Conservation (phyloP, 192 early-diverging fungal species). For the Coemansia sp. region DNA sequence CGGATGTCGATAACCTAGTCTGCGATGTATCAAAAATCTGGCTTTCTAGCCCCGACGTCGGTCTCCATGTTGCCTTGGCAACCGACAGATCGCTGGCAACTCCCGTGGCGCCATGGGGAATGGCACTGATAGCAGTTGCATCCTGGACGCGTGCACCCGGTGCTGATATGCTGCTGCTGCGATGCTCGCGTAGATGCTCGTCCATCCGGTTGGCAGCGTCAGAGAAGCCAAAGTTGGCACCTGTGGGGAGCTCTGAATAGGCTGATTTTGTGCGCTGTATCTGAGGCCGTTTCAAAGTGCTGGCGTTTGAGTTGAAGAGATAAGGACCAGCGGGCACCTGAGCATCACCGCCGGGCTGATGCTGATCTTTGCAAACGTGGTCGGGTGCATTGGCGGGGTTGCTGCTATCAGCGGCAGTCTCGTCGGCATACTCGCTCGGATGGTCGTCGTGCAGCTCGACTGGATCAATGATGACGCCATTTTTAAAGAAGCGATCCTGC, state of each 20-base stretch:
- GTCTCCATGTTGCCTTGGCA: conserved; percentile 12
- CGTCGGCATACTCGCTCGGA: background rate
- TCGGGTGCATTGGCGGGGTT: background rate
- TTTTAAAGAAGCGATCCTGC: conserved; percentile 45
- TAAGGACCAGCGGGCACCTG: background rate
- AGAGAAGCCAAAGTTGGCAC: no score
- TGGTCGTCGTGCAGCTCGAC: background rate
- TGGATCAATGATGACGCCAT: conserved; percentile 17
- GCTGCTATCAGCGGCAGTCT: background rate
- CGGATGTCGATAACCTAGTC: no score
- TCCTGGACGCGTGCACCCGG: background rate
- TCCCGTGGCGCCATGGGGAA: background rate
- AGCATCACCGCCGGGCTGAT: background rate
- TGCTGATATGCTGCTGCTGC: background rate
- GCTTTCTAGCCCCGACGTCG: conserved; percentile 2
- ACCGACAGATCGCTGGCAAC: background rate
- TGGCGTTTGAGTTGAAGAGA: background rate
- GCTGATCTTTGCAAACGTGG: background rate
- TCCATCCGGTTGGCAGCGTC: background rate
- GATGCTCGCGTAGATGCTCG: background rate
- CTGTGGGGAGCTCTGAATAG: background rate
- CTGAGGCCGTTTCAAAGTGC: background rate
- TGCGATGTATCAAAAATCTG: conserved; percentile 9
- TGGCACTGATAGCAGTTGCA: background rate
- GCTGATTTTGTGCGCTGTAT: background rate